Conservation (phyloP, 345 rosid genomes). For the Leavenworthia alabamica region DNA sequence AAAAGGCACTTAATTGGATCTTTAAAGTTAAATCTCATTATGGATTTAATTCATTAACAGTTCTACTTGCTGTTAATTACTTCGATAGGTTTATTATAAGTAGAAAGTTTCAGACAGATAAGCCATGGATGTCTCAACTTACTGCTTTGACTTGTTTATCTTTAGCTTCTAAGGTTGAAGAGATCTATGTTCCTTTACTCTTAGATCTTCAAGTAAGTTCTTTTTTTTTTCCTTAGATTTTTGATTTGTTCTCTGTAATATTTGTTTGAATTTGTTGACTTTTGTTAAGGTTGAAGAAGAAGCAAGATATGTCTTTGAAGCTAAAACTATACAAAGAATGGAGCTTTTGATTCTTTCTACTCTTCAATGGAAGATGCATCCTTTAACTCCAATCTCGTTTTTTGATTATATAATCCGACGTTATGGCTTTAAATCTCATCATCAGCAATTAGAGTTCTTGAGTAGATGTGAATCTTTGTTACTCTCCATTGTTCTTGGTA, state of each 20-base stretch:
- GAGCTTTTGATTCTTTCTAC: slow-evolving; percentile 78
- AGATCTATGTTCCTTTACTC: slow-evolving; percentile 77
- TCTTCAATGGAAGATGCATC: slow-evolving; percentile 88
- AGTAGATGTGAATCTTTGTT: slow-evolving; percentile 66
- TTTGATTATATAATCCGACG: slow-evolving; percentile 68
- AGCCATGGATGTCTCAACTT: slow-evolving; percentile 95
- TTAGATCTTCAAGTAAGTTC: slow-evolving; percentile 71
- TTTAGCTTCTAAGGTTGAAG: slow-evolving; percentile 90
- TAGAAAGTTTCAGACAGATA: slow-evolving; percentile 55
- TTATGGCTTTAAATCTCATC: slow-evolving; percentile 44
- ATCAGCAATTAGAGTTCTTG: slow-evolving; percentile 60
- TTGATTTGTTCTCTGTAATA: slow-evolving; percentile 2
- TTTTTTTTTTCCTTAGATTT: neutral
- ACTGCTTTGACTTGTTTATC: slow-evolving; percentile 84
- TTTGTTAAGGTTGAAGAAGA: slow-evolving; percentile 61
- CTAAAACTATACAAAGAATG: slow-evolving; percentile 87
- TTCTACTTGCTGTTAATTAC: slow-evolving; percentile 75
- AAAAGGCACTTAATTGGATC: slow-evolving; percentile 70
- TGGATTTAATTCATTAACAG: slow-evolving; percentile 65
- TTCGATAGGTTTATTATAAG: slow-evolving; percentile 76
- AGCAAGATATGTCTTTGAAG: slow-evolving; percentile 63
- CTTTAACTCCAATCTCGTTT: slow-evolving; percentile 77
- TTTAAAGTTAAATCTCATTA: slow-evolving; percentile 52
- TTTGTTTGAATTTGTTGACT: slow-evolving; percentile 28
- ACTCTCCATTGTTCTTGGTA: slow-evolving; percentile 69